Percentiles rank a stretch among this genome's conserved stretches.
phyloP scores from a whole-genome alignment of 2,329 filamentous ascomycete species.

The Pyricularia pennisetigena region DNA sequence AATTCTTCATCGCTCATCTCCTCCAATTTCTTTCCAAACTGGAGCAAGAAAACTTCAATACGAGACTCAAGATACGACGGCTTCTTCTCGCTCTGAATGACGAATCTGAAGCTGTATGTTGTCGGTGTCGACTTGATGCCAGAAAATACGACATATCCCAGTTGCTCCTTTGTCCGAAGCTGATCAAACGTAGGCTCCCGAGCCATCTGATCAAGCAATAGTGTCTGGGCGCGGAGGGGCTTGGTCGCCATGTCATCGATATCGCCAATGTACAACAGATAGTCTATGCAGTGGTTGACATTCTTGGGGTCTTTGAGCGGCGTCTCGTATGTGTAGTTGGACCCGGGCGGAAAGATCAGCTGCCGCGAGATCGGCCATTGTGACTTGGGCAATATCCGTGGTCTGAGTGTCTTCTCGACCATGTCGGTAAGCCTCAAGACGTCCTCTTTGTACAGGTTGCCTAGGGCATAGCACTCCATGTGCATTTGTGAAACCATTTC shows the following conservation, averaged over 20 bases:
- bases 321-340: constrained; percentile 76
- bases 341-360: constrained; percentile 66
- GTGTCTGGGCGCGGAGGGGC: constrained; percentile 61
- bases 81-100: constrained; percentile 87
- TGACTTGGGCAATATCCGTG: constrained; percentile 59
- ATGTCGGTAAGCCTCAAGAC: constrained; percentile 76
- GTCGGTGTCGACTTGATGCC: constrained; percentile 63
- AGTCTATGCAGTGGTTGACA: constrained; percentile 79
- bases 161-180: constrained; percentile 90
- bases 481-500: constrained; percentile 76
- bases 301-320: constrained; percentile 78
- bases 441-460: constrained; percentile 92
- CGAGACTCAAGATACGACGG: constrained; percentile 76
- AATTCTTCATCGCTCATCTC: constrained; percentile 79
- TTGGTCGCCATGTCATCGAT: constrained; percentile 45
- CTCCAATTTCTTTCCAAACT: constrained; percentile 55
- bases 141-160: constrained; percentile 93
- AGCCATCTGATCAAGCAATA: constrained; percentile 80
- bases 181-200: constrained; percentile 94
- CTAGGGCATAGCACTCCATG: constrained; percentile 80
- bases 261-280: constrained; percentile 61
- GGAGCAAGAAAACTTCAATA: constrained; percentile 73
- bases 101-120: constrained; percentile 75
- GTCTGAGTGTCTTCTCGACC: constrained; percentile 67
- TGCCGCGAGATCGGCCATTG: constrained; percentile 76